phyloP scores from a whole-genome alignment of 148 eudicot genomes.

The Beta vulgaris region DNA sequence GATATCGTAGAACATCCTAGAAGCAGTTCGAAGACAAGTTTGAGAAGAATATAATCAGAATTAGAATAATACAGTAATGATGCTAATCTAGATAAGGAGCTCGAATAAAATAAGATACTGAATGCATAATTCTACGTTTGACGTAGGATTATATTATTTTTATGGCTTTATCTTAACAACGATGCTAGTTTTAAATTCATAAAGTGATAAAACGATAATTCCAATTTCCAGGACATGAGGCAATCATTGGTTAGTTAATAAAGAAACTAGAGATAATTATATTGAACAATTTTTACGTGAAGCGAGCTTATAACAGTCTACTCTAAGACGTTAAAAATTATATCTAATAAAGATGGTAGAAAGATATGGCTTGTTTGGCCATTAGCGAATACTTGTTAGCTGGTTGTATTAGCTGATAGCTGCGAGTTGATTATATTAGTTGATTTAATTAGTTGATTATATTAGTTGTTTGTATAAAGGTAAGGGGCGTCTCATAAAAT shows the following conservation, averaged over 20 bases:
- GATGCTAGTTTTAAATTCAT: background rate
- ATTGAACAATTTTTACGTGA: too few species aligned
- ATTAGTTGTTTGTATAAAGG: too few species aligned
- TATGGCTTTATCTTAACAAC: background rate
- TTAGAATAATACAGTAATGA: slow-evolving; percentile 6
- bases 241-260: slow-evolving; percentile 9
- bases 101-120: background rate
- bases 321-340: too few species aligned
- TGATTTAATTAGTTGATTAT: too few species aligned
- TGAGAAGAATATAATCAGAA: slow-evolving; percentile 5
- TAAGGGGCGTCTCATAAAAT: too few species aligned
- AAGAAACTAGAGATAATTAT: slow-evolving; percentile 1
- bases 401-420: too few species aligned
- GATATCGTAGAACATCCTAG: background rate
- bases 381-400: too few species aligned
- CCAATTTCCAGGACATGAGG: background rate
- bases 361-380: too few species aligned
- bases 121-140: background rate
- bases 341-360: too few species aligned
- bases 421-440: too few species aligned
- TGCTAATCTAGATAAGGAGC: slow-evolving; percentile 10
- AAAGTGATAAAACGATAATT: background rate
- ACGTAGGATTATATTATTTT: background rate
- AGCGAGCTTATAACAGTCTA: too few species aligned
- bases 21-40: slow-evolving; percentile 1